Evolutionary conservation across 768 basidiomycete genomes (phyloP), one percentile per base, ranked within the genome.

Genomic region (Amanita molliuscula): DNA sequence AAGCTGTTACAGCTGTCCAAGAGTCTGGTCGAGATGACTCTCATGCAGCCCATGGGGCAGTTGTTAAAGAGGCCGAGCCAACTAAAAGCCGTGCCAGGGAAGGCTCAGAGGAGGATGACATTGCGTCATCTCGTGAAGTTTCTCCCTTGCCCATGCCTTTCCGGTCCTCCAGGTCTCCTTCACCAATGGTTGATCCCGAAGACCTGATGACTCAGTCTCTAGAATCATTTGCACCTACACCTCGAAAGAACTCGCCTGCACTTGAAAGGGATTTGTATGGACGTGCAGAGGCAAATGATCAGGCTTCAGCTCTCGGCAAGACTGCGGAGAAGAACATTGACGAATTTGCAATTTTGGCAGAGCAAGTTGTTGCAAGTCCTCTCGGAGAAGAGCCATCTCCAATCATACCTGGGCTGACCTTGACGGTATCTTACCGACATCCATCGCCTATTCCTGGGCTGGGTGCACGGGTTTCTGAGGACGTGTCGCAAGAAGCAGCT

Each of bases 61-160:
- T 7, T 21, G 40, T 7, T 21, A 28, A 42, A 41, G 37, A 8
- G 23, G 13, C 33, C 1, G 42, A 28, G 16, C 21, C 28, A 29
- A 6, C 10, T 43, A 29, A 28, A 18, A 44, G 10, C 10, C n/a
- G 5, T 25, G 31, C 40, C 4, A 23, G 21, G n/a, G 15, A 16
- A 6, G 15, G 18, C 5, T 13, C 23, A 16, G 49, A 50, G 10
- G 49, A 50, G 23, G 49, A 50, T 10, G 49, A 50, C 16, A 50
- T 50, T 34, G 49, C 49, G 33, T 50, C 49, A 6, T 50, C 49
- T 20, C 49, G 49, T 8, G 49, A 50, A 29, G 40, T 31, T 11
- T 50, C 49, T 9, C 49, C 49, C 16, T 38, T n/a, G 5, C 35
- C 28, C 15, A 23, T 25, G 16, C 31, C 6, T 15, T 23, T 41